Base-by-base conservation (phyloP, 2,329 filamentous ascomycete genomes). In the Venturia aucupariae region DNA sequence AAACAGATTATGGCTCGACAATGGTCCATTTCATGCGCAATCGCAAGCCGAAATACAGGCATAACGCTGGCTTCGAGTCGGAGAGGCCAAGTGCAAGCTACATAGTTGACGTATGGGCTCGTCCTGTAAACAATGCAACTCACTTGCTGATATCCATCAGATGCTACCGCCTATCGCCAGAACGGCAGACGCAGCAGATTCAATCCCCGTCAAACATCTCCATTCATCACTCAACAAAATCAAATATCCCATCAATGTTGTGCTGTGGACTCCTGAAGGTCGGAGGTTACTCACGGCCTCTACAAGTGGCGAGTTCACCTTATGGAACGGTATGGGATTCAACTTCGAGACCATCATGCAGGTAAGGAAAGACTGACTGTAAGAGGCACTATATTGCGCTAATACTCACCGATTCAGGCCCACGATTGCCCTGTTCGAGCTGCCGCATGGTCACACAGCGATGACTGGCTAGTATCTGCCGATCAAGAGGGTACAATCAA, bases 281-380 rank as follows among this genome's bases (percentile, higher is more conserved):
- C 87, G 94, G 67, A 84, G 94, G 69, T 79, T 99, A 65, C 82
- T 99, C 73, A 97, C 94, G 0, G 94, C 92, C 27, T 96, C 92
- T 0, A 96, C 92, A 69, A 97, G 93, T 74, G 94, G 94, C 72
- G 94, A 99, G 75, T 99, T 99, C 72, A 99, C 95, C 46, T 78
- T 99, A 3, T 99, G 94, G 94, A 99, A 99, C 74, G 94, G 94
- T 67, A 97, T 93, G 54, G 93, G 92, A 30, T 99, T 99, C 83
- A 97, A 99, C 76, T 99, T 99, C 71, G 94, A 99, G 78, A 97
- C 94, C 3, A 97, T 99, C 35, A 97, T 97, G 90, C 92, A 96
- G 75, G 79, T 81, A 69, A 63, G 77, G 8, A 24, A 54, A 22
- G 22, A 19, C 38, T 24, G 7, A 13, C n/a, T 22, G 17, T 32